A percentile compares a stretch with the other conserved stretches of the same genome.
These are phyloP conservation scores for Lycium ferocissimum DNA, from an alignment of 257 asterid genomes.

Conservation along the genomic window DNA sequence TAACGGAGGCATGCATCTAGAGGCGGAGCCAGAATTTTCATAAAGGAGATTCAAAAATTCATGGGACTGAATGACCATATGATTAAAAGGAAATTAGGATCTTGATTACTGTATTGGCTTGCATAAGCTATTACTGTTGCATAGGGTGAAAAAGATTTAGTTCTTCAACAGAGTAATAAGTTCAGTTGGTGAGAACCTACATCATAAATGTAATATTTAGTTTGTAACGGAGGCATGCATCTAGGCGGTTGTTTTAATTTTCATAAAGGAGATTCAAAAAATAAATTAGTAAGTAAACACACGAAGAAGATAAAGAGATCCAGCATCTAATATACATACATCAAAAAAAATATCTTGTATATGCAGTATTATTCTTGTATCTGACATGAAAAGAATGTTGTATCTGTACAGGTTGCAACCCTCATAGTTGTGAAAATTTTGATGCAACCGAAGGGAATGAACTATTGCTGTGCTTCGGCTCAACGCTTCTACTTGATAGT, in stretches of 20 bases:
- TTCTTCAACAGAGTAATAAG: background rate
- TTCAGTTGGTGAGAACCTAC: no score
- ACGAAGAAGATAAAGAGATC: background rate
- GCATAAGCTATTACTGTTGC: no score
- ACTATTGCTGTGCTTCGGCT: background rate
- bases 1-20: no score
- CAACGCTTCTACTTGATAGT: slow-evolving; percentile 10
- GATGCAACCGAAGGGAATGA: slow-evolving; percentile 23
- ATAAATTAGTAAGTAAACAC: no score
- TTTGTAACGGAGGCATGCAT: no score
- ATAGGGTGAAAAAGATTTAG: background rate
- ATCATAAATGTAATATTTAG: no score
- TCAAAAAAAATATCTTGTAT: background rate
- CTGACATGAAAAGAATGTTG: background rate
- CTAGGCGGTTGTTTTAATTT: no score
- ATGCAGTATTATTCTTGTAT: background rate
- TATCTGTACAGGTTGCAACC: slow-evolving; percentile 28
- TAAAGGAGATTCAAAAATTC: background rate
- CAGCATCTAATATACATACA: background rate
- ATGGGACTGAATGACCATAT: background rate
- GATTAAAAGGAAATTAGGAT: background rate
- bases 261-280: background rate
- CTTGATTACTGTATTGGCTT: background rate
- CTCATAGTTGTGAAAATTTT: slow-evolving; percentile 26
- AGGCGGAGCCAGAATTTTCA: background rate